Evolutionary conservation across 768 basidiomycete species (phyloP), one percentile per base, ranked within the genome.

Genomic region (Tylopilus balloui): DNA sequence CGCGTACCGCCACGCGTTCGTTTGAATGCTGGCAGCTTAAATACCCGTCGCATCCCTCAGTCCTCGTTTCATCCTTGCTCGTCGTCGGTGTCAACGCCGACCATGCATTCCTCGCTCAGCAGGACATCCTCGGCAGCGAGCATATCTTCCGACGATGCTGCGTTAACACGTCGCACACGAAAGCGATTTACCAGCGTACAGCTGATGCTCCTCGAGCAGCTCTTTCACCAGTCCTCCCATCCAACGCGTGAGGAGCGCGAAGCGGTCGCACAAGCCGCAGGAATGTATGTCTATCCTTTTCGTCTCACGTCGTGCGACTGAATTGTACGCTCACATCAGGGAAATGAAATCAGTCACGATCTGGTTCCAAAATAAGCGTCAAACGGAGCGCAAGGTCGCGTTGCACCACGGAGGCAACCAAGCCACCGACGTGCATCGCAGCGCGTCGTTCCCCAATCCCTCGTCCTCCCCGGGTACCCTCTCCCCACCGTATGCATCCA

Each of bases 201-300:
- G 68, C 78, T 88, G 59, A 78, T 78, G 54, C 76, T 85, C 72
- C 78, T 88, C 48, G 86, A 88, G 65, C 77, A 83, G 53, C 77
- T 88, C 37, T 88, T 82, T 61, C 84, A 84, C 67, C 74, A 78
- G 52, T 79, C 78, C 48, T 84, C 84, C 0, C 86, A 87, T 60
- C 86, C 86, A 5, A 83, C 83, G n/a, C 78, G 86, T 29, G 81
- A 82, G 52, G 80, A 87, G 53, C 79, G 86, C 54, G 86, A 87
- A 54, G 65, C 71, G 0, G 73, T 86, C 36, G 84, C 84, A 9
- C 72, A 65, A 36, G 71, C 78, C 11, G 81, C 81, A 12, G 74
- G 71, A 62, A 86, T 88, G 86, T 87, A 67, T 62, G 83, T 56
- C 51, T 15, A 12, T 34, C 6, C 36, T 48, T 10, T 19, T 5